A percentile compares a stretch with the other conserved stretches of the same genome.
Evolutionary conservation across 805 yeast species (phyloP).

Genomic region (Lachancea meyersii): DNA sequence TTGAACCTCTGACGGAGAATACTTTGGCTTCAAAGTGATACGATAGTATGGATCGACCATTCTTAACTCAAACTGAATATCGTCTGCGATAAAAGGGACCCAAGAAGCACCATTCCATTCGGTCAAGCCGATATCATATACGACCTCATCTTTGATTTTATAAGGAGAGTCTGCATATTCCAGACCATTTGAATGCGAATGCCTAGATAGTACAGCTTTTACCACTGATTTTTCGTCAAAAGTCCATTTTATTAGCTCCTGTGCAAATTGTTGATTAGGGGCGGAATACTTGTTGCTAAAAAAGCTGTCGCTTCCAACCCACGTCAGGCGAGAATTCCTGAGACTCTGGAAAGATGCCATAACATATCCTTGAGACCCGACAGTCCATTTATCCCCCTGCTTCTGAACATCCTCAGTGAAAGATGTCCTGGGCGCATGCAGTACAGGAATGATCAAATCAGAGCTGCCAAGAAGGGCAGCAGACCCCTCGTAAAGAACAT

Average conservation of each 20-base stretch:
- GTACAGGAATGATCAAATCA: constrained; percentile 62
- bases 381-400: constrained; percentile 71
- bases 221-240: constrained; percentile 65
- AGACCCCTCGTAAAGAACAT: constrained; percentile 43
- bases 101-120: constrained; percentile 53
- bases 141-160: constrained; percentile 67
- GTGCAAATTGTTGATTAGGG: constrained; percentile 36
- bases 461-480: constrained; percentile 68
- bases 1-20: constrained; percentile 36
- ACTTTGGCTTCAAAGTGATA: constrained; percentile 47
- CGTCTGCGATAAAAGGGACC: constrained; percentile 60
- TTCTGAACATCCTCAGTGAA: constrained; percentile 44
- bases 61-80: constrained; percentile 74
- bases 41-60: constrained; percentile 96
- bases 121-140: constrained; percentile 44
- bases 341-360: constrained; percentile 75
- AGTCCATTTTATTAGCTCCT: constrained; percentile 58
- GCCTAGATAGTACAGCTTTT: constrained; percentile 47
- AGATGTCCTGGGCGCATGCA: constrained; percentile 60
- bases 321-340: constrained; percentile 67
- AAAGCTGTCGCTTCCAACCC: constrained; percentile 70
- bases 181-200: constrained; percentile 42
- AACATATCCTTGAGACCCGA: constrained; percentile 72
- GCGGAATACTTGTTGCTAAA: constrained; percentile 37
- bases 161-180: constrained; percentile 45